A percentile compares a stretch with the other conserved stretches of the same genome.
These are phyloP conservation scores for Saccharomyces paradoxus DNA, from an alignment of 805 yeast genomes.

Conservation along the genomic window DNA sequence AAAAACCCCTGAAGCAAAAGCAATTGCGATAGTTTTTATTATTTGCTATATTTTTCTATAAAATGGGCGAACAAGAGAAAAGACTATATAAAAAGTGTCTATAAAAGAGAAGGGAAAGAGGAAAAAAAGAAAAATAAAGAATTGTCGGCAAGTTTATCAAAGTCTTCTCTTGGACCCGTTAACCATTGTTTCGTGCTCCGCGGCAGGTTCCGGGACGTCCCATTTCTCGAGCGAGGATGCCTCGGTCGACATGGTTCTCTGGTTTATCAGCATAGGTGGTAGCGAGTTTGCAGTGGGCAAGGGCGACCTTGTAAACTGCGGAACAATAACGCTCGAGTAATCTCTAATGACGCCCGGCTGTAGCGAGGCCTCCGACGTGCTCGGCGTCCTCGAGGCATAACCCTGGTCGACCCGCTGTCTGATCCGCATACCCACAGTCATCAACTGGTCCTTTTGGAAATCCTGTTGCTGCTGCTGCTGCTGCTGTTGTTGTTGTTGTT, in stretches of 20 bases:
- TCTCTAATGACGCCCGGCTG: slow-evolving; percentile 13
- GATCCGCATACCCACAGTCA: slow-evolving; percentile 62
- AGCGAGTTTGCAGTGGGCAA: slow-evolving; percentile 25
- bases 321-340: slow-evolving; percentile 20
- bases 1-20: not conserved
- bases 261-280: slow-evolving; percentile 31
- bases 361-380: slow-evolving; percentile 3
- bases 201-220: slow-evolving; percentile 17
- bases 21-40: not conserved
- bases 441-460: slow-evolving; percentile 34
- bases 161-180: not conserved
- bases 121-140: not conserved
- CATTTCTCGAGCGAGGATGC: slow-evolving; percentile 31
- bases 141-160: not conserved
- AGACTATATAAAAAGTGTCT: not conserved
- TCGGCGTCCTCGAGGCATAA: slow-evolving; percentile 26
- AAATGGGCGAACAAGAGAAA: not conserved
- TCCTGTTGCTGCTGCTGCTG: slow-evolving; percentile 17
- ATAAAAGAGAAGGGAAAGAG: not conserved
- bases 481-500: slow-evolving; percentile 1
- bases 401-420: slow-evolving; percentile 62
- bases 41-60: not conserved
- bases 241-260: slow-evolving; percentile 25
- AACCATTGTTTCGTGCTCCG: not conserved
- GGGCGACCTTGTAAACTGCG: slow-evolving; percentile 30